Conservation (phyloP, 176 grass and related monocot species). For the Chloris gayana region DNA sequence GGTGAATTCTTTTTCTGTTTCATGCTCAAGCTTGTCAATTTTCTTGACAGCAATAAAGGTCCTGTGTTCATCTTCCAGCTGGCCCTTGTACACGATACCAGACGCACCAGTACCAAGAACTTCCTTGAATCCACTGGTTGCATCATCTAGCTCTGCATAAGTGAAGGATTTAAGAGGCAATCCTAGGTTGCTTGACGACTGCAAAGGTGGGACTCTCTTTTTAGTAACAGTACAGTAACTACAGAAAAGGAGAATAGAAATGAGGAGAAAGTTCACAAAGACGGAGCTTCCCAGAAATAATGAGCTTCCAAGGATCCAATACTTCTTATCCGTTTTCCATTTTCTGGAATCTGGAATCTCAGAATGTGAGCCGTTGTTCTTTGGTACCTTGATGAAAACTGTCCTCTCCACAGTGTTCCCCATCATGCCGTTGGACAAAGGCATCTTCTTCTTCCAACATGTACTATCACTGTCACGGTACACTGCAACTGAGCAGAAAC, state of each 20-base stretch:
- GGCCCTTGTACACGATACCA: slow-evolving; percentile 49
- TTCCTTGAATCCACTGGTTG: slow-evolving; percentile 35
- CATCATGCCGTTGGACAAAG: slow-evolving; percentile 46
- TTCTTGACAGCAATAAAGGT: slow-evolving; percentile 52
- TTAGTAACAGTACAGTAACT: slow-evolving; percentile 16
- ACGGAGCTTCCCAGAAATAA: slow-evolving; percentile 49
- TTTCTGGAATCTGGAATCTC: neutral
- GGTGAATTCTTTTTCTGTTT: slow-evolving; percentile 57
- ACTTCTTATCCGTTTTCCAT: slow-evolving; percentile 31
- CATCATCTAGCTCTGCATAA: slow-evolving; percentile 47
- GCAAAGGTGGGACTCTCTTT: neutral
- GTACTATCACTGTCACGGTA: neutral
- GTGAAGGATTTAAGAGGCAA: slow-evolving; percentile 33
- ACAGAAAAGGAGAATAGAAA: slow-evolving; percentile 11
- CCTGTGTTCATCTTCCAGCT: neutral
- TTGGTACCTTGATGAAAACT: slow-evolving; percentile 46
- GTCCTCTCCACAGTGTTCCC: neutral
- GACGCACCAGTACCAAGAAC: slow-evolving; percentile 55
- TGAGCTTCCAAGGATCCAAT: slow-evolving; percentile 36
- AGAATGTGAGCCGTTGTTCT: slow-evolving; percentile 17
- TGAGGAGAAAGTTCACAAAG: slow-evolving; percentile 31
- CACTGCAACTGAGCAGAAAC: slow-evolving; percentile 45
- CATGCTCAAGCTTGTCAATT: slow-evolving; percentile 35
- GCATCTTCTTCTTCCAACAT: slow-evolving; percentile 67
- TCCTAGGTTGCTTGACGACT: neutral